Base-by-base conservation (phyloP, 2,329 filamentous ascomycete genomes). In the Gremmenia infestans region DNA sequence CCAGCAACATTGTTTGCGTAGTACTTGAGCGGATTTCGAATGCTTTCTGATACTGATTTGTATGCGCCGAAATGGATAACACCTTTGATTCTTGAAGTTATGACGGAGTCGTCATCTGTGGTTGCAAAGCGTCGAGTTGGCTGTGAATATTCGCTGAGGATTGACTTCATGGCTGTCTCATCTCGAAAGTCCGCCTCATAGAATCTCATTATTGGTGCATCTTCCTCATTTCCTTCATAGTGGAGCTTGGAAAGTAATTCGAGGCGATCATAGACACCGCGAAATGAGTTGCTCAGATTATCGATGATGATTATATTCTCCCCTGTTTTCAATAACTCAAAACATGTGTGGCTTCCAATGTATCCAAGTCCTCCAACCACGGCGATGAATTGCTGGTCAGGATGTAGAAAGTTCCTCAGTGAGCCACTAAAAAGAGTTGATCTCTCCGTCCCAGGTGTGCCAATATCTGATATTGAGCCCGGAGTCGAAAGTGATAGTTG, bases 1-100 rank as follows among this genome's bases (percentile, higher is more conserved):
- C 83, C 83, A 63, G 78, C 80, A 42, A 87, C 81, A 59, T 87
- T 87, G 73, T 86, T 87, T 58, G 76, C 75, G 70, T 87, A 87
- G 70, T 87, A 87, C 56, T 78, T 78, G 52, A 87, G 70, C 0
- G 83, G 83, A 61, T 75, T 73, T 22, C 71, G 69, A 53, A 86
- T 85, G 40, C 81, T 85, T 62, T 87, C 82, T 35, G 78, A 78
- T 0, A 87, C 82, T 2, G 83, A 81, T 67, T 87, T 87, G 73
- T 81, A 82, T 0, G 83, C 83, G 11, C 83, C 84, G 60, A 87
- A 87, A 65, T 87, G 84, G 56, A 87, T 85, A 23, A 87, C 82
- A 1, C 82, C 83, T 0, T 73, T 71, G 56, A 86, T 83, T 36
- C 72, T 76, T 2, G 81, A 83, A 52, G 47, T 48, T 47, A 32